phyloP scores from a whole-genome alignment of 306 rosid genomes.

The Fragaria vesca region DNA sequence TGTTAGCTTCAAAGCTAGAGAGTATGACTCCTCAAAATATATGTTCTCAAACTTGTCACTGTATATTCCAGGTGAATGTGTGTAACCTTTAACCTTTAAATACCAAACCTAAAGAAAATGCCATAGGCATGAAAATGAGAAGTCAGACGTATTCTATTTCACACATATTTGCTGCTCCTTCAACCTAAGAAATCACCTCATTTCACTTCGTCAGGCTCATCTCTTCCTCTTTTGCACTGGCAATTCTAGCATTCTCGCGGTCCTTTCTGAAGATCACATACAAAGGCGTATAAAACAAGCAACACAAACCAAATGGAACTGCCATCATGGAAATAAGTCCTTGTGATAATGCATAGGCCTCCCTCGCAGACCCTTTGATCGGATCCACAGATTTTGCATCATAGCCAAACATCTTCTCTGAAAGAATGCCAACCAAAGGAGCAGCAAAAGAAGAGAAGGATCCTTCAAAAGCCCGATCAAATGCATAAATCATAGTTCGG shows the following conservation, averaged over 20 bases:
- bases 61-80: conserved; percentile 1
- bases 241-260: conserved; percentile 64
- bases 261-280: conserved; percentile 61
- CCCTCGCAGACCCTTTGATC: conserved; percentile 55
- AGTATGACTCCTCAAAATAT: conserved; percentile 17
- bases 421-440: conserved; percentile 93
- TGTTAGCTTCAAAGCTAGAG: background rate
- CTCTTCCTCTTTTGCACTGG: conserved; percentile 54
- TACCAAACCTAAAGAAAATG: conserved; percentile 7
- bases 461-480: conserved; percentile 96
- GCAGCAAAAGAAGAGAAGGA: conserved; percentile 93
- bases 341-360: conserved; percentile 88
- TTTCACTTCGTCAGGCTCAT: conserved; percentile 27
- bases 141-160: background rate
- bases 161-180: background rate
- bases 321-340: conserved; percentile 90
- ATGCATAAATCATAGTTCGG: conserved; percentile 94
- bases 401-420: conserved; percentile 84
- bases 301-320: conserved; percentile 83
- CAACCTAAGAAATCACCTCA: background rate
- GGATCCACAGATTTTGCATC: conserved; percentile 70
- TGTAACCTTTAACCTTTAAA: background rate
- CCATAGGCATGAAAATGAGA: background rate
- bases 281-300: conserved; percentile 87
- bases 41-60: conserved; percentile 12